Evolutionary conservation across 2,329 filamentous ascomycete genomes (phyloP).

Genomic region (Xylariaceae sp.): DNA sequence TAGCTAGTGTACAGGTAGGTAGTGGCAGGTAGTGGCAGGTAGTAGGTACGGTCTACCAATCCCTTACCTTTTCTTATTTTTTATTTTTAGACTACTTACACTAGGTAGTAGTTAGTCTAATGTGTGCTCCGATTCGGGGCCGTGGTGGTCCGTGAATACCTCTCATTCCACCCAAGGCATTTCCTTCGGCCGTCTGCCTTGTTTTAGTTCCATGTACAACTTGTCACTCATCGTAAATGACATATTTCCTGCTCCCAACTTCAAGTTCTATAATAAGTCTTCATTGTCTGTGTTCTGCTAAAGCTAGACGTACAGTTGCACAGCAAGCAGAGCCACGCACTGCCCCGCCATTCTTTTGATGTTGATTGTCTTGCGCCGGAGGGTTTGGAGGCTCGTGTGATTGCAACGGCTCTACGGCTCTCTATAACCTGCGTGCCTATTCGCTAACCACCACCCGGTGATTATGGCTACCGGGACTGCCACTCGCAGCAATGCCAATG

Average conservation of each 20-base stretch:
- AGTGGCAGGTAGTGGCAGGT: no score
- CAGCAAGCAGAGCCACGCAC: not conserved
- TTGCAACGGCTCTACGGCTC: not conserved
- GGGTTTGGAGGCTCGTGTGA: not conserved
- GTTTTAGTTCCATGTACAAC: not conserved
- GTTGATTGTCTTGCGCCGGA: not conserved
- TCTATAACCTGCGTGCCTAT: not conserved
- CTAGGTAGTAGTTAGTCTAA: no score
- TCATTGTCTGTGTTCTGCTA: not conserved
- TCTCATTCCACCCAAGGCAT: not conserved
- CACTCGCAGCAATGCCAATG: conserved; percentile 31
- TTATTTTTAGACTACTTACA: not conserved
- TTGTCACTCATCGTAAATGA: not conserved
- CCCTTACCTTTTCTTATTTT: not conserved
- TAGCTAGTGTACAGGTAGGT: not conserved
- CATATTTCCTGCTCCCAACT: conserved; percentile 2
- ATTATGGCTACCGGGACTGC: conserved; percentile 21
- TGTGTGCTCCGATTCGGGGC: conserved; percentile 1
- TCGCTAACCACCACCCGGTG: conserved; percentile 1
- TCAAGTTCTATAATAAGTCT: not conserved
- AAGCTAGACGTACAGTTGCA: not conserved
- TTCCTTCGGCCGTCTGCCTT: not conserved
- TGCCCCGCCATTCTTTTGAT: conserved; percentile 5
- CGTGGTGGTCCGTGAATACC: not conserved
- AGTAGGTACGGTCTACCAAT: no score